Evolutionary conservation across 1,284 basidiomycete species (phyloP), one percentile per base, ranked within the genome.

Genomic region (Rhizopogon hawkerae): DNA sequence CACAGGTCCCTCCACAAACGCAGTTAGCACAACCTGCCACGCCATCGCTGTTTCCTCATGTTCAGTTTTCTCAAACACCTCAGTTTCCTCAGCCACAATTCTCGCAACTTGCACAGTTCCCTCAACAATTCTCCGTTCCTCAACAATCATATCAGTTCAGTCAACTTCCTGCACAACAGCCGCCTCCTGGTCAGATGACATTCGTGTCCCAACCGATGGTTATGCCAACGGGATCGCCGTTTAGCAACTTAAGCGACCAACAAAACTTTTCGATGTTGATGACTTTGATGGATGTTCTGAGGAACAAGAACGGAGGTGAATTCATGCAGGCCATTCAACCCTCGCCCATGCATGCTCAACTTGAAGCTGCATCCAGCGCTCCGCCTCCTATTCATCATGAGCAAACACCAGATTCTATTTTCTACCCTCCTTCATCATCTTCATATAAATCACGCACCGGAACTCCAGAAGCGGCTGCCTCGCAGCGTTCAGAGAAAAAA

Each of bases 221-320:
- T 6, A 42, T 42, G 41, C 24, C 41, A 8, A 33, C 46, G n/a
- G 46, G 29, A 9, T 24, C 48, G 14, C 21, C 46, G 4, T 47
- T 47, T n/a, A 29, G 41, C 2, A 46, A 46, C 26, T 48, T 46
- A 14, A 18, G 43, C 23, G 44, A 46, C 23, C 43, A 29, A 11
- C 45, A 46, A 42, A 44, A 11, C 21, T 46, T 46, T 14, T 38
- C 42, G 10, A 46, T 46, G 45, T 6, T 67, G 5, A 64, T 64
- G 65, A 66, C 62, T 6, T 62, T 64, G 39, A 55, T 67, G 60
- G 62, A 64, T 45, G 63, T 68, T 31, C 50, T 64, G 41, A 59
- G 66, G 13, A 49, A 50, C 34, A 34, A 9, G 7, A 49, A 46
- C 50, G 45, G 11, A 52, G 58, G 55, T 41, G 45, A 57, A 37